Evolutionary conservation across 148 eudicot genomes (phyloP), one percentile per base, ranked within the genome.

Genomic region (Rhododendron molle): DNA sequence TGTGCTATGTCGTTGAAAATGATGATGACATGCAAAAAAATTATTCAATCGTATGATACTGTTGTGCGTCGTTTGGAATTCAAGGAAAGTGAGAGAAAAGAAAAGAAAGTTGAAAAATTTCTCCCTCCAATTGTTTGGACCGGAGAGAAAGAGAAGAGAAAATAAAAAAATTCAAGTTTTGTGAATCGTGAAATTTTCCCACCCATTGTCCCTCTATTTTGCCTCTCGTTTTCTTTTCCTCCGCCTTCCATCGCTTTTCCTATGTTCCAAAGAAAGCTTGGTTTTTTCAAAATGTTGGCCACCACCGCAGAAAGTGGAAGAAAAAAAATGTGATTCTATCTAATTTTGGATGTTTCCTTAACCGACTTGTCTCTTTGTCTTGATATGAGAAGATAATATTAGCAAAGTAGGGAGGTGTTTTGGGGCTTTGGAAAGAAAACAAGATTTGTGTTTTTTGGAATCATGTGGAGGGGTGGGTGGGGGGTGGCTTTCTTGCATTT

Each of bases 331-430:
- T 47, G 87, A 78, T 76, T 76, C 47, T 81, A 86, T 84, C 87
- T 77, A 82, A 62, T 69, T 87, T 91, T 92, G 92, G 92, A 87
- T 76, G 89, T 80, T 86, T 89, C 76, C 90, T 81, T 79, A 88
- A 87, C 88, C 85, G 73, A 86, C 87, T 90, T 89, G 90, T 89
- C 93, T 79, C 60, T 88, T 90, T 90, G 93, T 92, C 93, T 93
- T 90, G 30, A 88, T 79, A 74, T 50, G 83, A 80, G 84, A 87
- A 89, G 86, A 91, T 91, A 91, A 86, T 83, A 90, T n/a, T n/a
- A n/a, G n/a, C n/a, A n/a, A n/a, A n/a, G n/a, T n/a, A n/a, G n/a
- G 91, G 82, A 81, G 90, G 92, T 80, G 43, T 85, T 83, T 81
- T n/a, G n/a, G 89, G 76, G 71, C 7, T 85, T 69, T 84, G 81